Evolutionary conservation across 441 rosid species (phyloP), one percentile per base, ranked within the genome.

Genomic region (Populus trichocarpa): DNA sequence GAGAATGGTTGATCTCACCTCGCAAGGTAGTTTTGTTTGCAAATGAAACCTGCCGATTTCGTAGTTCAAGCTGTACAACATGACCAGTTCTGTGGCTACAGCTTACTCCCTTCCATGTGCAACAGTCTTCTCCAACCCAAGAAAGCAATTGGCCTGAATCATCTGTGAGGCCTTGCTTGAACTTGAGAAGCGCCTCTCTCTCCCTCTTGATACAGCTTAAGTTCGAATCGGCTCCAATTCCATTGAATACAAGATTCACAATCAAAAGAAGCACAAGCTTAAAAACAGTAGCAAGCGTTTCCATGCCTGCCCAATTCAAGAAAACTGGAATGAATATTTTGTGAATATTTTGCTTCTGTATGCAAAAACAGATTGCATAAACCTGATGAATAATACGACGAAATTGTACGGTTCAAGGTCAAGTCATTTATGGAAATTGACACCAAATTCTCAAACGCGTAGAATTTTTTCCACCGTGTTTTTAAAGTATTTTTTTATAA

Each of bases 21-120:
- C 20, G n/a, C 40, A 68, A 68, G 25, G 9, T n/a, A 63, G 71
- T 30, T 25, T 25, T 22, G 30, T 28, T 67, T 11, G 70, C 8
- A 9, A 26, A 65, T 14, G 35, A 65, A 65, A n/a, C 20, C 30
- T 13, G 28, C 69, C 20, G 42, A 22, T 33, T 68, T 16, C 40
- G 8, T 33, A 79, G 77, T 8, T 72, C 46, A 14, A 78, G 73
- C 77, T 73, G 20, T 0, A 57, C 7, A 40, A 79, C 81, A 53
- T 73, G 72, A 9, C 76, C 77, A 35, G 67, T 68, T 25, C 5
- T 32, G 40, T 46, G 68, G 69, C 46, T 20, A n/a, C 81, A 78
- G 16, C 14, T 14, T 8, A 73, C n/a, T 2, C 77, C 77, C 11
- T 16, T 10, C 81, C 73, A 78, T n/a, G 38, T 18, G 42, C 81